phyloP scores from a whole-genome alignment of 1,284 basidiomycete genomes.

The Testicularia cyperi region DNA sequence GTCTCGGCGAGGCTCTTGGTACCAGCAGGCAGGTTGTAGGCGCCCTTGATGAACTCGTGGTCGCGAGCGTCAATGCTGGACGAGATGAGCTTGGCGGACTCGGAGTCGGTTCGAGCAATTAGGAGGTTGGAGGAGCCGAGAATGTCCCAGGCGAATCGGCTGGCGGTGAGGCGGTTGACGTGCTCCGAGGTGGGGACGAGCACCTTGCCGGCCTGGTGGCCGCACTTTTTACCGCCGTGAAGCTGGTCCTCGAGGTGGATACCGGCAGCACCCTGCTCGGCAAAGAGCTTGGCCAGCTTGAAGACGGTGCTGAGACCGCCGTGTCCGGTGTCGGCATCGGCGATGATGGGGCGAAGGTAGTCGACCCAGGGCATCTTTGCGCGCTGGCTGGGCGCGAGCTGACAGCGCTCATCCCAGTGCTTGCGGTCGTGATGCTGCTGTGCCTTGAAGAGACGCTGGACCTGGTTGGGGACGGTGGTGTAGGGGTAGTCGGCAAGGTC shows the following conservation, averaged over 20 bases:
- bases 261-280: constrained; percentile 62
- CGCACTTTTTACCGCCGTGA: constrained; percentile 67
- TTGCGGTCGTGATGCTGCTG: constrained; percentile 60
- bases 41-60: constrained; percentile 61
- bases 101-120: constrained; percentile 87
- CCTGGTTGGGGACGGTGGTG: constrained; percentile 81
- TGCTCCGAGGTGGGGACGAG: constrained; percentile 85
- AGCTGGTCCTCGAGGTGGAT: constrained; percentile 60
- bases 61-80: constrained; percentile 79
- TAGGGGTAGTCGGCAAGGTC: constrained; percentile 94
- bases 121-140: constrained; percentile 82
- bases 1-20: constrained; percentile 52
- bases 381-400: constrained; percentile 46
- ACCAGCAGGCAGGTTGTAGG: constrained; percentile 51
- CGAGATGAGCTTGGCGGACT: constrained; percentile 82
- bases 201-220: constrained; percentile 89
- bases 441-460: constrained; percentile 59
- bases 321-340: constrained; percentile 59
- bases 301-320: constrained; percentile 58
- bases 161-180: constrained; percentile 76
- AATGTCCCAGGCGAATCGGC: constrained; percentile 84
- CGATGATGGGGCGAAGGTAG: constrained; percentile 58
- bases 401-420: constrained; percentile 57
- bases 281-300: constrained; percentile 59
- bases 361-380: constrained; percentile 58